Evolutionary conservation across 2,329 filamentous ascomycete genomes (phyloP).

Genomic region (Calycina herbarum): DNA sequence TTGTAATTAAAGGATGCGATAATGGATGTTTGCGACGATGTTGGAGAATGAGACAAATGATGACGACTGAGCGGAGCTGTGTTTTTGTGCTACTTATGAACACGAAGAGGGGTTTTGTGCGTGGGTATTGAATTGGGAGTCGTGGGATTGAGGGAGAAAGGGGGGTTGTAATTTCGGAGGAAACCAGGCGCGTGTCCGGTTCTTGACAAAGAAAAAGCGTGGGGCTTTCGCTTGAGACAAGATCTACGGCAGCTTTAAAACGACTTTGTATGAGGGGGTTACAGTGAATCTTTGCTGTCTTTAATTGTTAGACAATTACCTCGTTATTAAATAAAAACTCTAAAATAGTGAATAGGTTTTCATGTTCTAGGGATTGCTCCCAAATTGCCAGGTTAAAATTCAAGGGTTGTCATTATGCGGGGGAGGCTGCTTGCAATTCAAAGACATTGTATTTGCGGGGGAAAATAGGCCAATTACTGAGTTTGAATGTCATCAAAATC

Average conservation of each 20-base stretch:
- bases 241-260: neutral
- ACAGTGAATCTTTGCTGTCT: neutral
- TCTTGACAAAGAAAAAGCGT: neutral
- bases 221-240: neutral
- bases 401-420: neutral
- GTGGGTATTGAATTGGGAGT: neutral
- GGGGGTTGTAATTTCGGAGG: neutral
- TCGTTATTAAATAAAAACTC: neutral
- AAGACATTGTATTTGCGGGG: neutral
- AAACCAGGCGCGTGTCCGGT: neutral
- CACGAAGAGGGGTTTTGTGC: constrained; percentile 6
- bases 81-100: constrained; percentile 4
- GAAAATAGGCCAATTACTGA: neutral
- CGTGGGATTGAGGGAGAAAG: neutral
- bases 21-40: neutral
- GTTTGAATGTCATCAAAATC: neutral
- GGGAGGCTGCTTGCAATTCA: neutral
- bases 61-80: neutral
- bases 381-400: neutral
- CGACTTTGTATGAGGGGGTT: neutral
- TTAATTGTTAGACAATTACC: neutral
- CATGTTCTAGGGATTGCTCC: no score
- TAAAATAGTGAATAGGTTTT: neutral
- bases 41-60: neutral
- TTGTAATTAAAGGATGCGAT: neutral